Evolutionary conservation across 2,329 filamentous ascomycete species (phyloP).

Genomic region (Xylaria digitata): DNA sequence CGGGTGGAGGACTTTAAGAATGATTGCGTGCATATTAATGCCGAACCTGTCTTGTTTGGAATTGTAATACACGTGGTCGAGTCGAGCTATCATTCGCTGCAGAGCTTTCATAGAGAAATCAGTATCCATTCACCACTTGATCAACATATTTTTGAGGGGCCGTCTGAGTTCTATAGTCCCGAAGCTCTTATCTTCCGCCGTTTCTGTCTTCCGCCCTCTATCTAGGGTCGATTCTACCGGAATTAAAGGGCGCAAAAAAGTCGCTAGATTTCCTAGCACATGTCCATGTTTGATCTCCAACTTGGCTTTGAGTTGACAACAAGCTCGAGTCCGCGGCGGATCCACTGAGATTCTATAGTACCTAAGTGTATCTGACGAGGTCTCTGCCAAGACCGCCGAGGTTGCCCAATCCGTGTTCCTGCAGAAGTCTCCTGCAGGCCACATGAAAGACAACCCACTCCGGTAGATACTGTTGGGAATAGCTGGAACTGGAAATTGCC

Average conservation of each 20-base stretch:
- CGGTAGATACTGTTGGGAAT: conserved; percentile 1
- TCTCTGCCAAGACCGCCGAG: conserved; percentile 22
- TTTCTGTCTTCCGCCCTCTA: not conserved
- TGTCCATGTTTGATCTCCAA: conserved; percentile 33
- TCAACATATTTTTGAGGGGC: conserved; percentile 4
- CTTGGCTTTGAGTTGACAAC: conserved; percentile 24
- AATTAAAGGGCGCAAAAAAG: conserved; percentile 29
- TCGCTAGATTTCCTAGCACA: conserved; percentile 8
- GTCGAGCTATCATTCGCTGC: conserved; percentile 14
- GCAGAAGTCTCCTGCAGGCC: conserved; percentile 39
- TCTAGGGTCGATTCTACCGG: conserved; percentile 29
- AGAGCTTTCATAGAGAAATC: not conserved
- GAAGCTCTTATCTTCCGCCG: not conserved
- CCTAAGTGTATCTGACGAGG: conserved; percentile 4
- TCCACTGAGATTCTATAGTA: conserved; percentile 13
- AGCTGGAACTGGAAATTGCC: conserved; percentile 14
- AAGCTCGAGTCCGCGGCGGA: conserved; percentile 20
- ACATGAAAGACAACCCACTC: conserved; percentile 27
- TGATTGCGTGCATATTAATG: conserved; percentile 39
- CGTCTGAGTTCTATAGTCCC: conserved; percentile 16
- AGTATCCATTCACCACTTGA: not conserved
- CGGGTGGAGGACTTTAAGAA: conserved; percentile 16
- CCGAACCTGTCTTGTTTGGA: conserved; percentile 26
- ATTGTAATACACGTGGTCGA: conserved; percentile 29
- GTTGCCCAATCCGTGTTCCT: conserved; percentile 33